These are phyloP conservation scores for Penicillium simplicissimum DNA, from an alignment of 495 filamentous ascomycete genomes.

Conservation along the genomic window DNA sequence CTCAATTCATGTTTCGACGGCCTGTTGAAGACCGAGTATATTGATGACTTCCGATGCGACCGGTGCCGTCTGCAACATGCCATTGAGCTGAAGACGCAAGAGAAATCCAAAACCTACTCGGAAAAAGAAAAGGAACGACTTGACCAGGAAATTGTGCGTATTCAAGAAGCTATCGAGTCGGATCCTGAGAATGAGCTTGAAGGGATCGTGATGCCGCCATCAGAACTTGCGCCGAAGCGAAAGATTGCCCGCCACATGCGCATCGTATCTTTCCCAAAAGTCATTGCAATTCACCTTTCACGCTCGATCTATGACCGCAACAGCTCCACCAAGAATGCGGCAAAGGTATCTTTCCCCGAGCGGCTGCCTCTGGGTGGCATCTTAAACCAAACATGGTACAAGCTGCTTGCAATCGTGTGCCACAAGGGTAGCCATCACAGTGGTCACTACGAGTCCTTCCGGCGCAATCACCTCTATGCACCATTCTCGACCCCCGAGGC, in stretches of 20 bases:
- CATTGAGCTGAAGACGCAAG: constrained; percentile 51
- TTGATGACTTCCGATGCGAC: constrained; percentile 96
- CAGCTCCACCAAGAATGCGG: constrained; percentile 85
- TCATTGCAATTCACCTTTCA: constrained; percentile 89
- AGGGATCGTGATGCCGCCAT: constrained; percentile 73
- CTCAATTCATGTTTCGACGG: constrained; percentile 83
- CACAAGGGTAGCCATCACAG: constrained; percentile 96
- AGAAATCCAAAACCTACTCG: constrained; percentile 47
- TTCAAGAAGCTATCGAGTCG: constrained; percentile 62
- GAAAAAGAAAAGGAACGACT: constrained; percentile 52
- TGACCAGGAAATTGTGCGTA: constrained; percentile 53
- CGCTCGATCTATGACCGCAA: constrained; percentile 83
- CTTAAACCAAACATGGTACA: constrained; percentile 75
- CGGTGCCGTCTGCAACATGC: constrained; percentile 86
- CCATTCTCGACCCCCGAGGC: constrained; percentile 81
- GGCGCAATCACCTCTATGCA: constrained; percentile 74
- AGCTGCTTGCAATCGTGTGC: constrained; percentile 81
- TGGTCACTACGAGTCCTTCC: constrained; percentile 96
- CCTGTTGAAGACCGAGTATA: constrained; percentile 90
- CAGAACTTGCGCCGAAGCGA: constrained; percentile 71
- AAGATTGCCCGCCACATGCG: constrained; percentile 83
- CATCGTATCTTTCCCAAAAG: constrained; percentile 81
- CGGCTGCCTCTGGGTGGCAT: constrained; percentile 77
- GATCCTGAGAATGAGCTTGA: constrained; percentile 78
- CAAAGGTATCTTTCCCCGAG: constrained; percentile 91